Percentiles rank a stretch among this genome's conserved stretches.
These are phyloP conservation scores for Thelonectria rubi DNA, from an alignment of 2,329 filamentous ascomycete genomes.

Conservation along the genomic window DNA sequence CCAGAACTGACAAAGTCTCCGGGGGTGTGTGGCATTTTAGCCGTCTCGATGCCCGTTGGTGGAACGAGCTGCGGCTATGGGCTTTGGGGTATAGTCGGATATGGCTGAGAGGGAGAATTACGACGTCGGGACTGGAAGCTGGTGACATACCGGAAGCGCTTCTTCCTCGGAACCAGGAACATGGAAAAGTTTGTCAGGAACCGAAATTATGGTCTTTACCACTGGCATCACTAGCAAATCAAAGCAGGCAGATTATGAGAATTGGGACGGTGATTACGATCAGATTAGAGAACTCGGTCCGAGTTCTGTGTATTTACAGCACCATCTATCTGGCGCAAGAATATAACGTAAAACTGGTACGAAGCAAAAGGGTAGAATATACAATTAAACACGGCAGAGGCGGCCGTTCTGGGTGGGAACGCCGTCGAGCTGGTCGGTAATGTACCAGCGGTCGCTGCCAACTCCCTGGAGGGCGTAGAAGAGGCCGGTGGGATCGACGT, in stretches of 20 bases:
- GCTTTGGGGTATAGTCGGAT: too few species aligned
- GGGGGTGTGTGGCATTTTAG: neutral
- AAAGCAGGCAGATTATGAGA: too few species aligned
- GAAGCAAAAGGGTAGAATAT: neutral
- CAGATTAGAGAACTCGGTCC: neutral
- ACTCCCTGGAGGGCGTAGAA: conserved; percentile 36
- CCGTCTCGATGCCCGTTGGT: neutral
- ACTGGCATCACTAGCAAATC: too few species aligned
- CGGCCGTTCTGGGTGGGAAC: conserved; percentile 39
- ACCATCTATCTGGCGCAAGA: neutral
- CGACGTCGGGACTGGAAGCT: neutral
- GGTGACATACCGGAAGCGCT: neutral
- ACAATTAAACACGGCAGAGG: conserved; percentile 26
- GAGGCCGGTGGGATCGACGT: conserved; percentile 31
- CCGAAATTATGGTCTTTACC: neutral
- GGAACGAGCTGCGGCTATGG: neutral
- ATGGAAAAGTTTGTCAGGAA: neutral
- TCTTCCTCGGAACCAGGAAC: neutral
- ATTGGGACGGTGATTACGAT: too few species aligned
- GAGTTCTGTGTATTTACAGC: neutral
- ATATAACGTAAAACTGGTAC: neutral
- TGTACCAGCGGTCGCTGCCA: conserved; percentile 36
- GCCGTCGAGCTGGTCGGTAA: conserved; percentile 31
- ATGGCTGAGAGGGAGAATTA: neutral
- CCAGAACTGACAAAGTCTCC: neutral